Evolutionary conservation across 2,329 filamentous ascomycete species (phyloP).

Genomic region (Alternaria arborescens): DNA sequence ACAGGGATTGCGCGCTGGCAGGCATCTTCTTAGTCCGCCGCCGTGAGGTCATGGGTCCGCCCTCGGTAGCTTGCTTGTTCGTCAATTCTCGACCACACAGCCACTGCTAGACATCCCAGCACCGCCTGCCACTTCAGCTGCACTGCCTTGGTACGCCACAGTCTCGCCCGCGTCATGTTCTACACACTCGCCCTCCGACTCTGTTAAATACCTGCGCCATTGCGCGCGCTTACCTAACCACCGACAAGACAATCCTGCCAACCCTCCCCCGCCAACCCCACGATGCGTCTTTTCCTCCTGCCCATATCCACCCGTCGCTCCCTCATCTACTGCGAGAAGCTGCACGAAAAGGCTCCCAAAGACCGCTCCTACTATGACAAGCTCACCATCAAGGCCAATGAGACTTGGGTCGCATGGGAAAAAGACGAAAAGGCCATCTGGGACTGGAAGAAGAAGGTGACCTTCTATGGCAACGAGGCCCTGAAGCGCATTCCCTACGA

Average conservation of each 20-base stretch:
- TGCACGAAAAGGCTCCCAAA: conserved; percentile 62
- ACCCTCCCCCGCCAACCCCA: conserved; percentile 6
- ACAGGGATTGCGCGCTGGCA: conserved; percentile 26
- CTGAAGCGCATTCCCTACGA: conserved; percentile 91
- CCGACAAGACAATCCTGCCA: background rate
- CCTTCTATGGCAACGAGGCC: conserved; percentile 84
- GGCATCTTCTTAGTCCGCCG: background rate
- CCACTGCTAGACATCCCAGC: background rate
- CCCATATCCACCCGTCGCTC: conserved; percentile 91
- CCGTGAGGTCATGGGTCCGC: conserved; percentile 12
- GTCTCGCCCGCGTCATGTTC: conserved; percentile 29
- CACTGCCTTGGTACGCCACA: conserved; percentile 14
- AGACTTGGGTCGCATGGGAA: conserved; percentile 88
- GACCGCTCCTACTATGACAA: conserved; percentile 71
- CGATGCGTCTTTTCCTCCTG: conserved; percentile 92
- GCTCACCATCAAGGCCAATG: conserved; percentile 73
- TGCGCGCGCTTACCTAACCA: conserved; percentile 27
- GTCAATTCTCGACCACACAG: background rate
- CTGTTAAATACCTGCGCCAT: conserved; percentile 21
- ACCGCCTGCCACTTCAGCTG: background rate
- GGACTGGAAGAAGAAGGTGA: conserved; percentile 89
- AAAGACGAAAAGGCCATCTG: conserved; percentile 67
- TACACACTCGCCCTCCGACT: background rate
- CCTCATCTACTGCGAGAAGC: conserved; percentile 88
- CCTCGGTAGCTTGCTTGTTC: background rate